Conservation (phyloP, 2,329 filamentous ascomycete species). For the Moelleriella libera region DNA sequence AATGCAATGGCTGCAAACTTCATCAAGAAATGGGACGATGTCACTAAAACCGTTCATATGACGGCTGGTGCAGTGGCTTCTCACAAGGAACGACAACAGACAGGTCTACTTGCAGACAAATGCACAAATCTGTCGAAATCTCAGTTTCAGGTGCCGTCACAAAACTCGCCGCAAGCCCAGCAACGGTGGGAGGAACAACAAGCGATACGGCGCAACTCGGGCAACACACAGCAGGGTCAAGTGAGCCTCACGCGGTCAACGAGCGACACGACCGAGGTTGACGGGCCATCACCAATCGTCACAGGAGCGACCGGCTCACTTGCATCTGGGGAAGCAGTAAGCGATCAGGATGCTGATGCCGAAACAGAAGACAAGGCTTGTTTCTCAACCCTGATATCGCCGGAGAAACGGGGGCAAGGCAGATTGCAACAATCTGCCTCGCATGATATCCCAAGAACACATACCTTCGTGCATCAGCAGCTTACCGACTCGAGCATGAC, state of each 20-base stretch:
- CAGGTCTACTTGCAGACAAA: slow-evolving; percentile 21
- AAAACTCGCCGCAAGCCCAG: too few relatives aligned
- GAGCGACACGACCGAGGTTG: neutral
- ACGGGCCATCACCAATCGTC: slow-evolving; percentile 13
- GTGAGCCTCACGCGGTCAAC: neutral
- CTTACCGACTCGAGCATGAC: slow-evolving; percentile 16
- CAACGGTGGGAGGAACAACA: too few relatives aligned
- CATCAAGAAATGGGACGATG: slow-evolving; percentile 48
- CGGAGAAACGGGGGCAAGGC: slow-evolving; percentile 20
- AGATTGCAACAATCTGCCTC: slow-evolving; percentile 12
- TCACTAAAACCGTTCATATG: slow-evolving; percentile 37
- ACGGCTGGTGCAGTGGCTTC: slow-evolving; percentile 29
- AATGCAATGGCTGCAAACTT: slow-evolving; percentile 35
- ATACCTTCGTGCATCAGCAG: slow-evolving; percentile 20
- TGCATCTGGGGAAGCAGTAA: slow-evolving; percentile 13
- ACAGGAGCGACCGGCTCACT: slow-evolving; percentile 13
- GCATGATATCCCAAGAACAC: slow-evolving; percentile 28
- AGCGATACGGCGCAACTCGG: too few relatives aligned
- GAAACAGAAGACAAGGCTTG: slow-evolving; percentile 47
- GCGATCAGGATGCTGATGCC: slow-evolving; percentile 27
- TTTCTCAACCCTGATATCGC: slow-evolving; percentile 28
- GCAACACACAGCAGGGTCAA: too few relatives aligned
- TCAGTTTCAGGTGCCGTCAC: too few relatives aligned
- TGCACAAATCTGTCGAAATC: too few relatives aligned
- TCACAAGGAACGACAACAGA: slow-evolving; percentile 20